These are phyloP conservation scores for Colletotrichum magnum DNA, from an alignment of 2,329 filamentous ascomycete species.

Conservation along the genomic window DNA sequence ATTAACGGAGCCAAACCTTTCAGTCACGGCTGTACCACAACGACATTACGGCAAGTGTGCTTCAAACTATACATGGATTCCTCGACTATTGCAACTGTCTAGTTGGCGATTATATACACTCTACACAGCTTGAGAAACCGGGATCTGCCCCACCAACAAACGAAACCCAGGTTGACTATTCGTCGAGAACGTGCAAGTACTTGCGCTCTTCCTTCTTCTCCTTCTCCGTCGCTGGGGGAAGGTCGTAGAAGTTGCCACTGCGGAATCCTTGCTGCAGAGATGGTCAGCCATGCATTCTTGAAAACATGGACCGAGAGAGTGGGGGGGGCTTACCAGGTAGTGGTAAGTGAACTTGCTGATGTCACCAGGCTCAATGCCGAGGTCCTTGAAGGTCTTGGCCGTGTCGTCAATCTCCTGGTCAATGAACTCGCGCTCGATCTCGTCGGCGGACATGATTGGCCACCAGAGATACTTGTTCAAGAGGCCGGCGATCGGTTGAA, in stretches of 20 bases:
- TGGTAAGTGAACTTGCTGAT: slow-evolving; percentile 90
- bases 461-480: slow-evolving; percentile 92
- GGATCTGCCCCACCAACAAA: slow-evolving; percentile 42
- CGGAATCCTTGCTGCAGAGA: slow-evolving; percentile 84
- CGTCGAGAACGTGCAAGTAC: slow-evolving; percentile 93
- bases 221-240: slow-evolving; percentile 93
- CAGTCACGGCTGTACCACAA: background rate
- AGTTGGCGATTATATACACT: slow-evolving; percentile 50
- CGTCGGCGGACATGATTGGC: slow-evolving; percentile 84
- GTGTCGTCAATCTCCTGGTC: slow-evolving; percentile 91
- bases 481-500: slow-evolving; percentile 81
- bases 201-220: slow-evolving; percentile 97
- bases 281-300: slow-evolving; percentile 48
- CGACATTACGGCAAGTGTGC: background rate
- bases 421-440: slow-evolving; percentile 92
- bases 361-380: slow-evolving; percentile 90
- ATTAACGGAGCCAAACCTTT: slow-evolving; percentile 2
- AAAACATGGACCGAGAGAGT: background rate
- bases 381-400: slow-evolving; percentile 96
- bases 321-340: slow-evolving; percentile 80
- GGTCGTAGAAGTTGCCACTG: slow-evolving; percentile 89
- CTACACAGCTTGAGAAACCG: slow-evolving; percentile 37
- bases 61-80: slow-evolving; percentile 35
- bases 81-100: slow-evolving; percentile 44
- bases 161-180: slow-evolving; percentile 63